Evolutionary conservation across 352 stramenopile genomes (phyloP), one percentile per base, ranked within the genome.

Genomic region (Pythium inflatum): DNA sequence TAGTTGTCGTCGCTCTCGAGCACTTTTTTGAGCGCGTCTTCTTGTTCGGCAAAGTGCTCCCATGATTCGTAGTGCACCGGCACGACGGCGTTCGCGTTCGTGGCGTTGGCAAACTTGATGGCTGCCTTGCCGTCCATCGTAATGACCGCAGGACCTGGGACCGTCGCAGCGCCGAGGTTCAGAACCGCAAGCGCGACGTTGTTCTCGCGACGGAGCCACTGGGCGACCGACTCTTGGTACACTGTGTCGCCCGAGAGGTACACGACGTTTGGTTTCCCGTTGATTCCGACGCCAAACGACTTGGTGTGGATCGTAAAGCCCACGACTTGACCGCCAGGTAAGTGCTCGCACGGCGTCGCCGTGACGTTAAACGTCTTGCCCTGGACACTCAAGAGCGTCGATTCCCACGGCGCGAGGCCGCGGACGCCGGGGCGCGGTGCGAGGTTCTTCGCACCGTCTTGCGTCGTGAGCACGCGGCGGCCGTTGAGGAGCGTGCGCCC

Each of bases 1-100:
- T 28, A 31, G 30, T 58, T 58, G 50, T 36, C 30, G 50, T 28
- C n/a, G 27, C 25, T 22, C 28, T 14, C 27, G 14, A 58, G 50
- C 22, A 54, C 43, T 41, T 64, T 16, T 31, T 28, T 38, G 9
- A 64, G 28, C 38, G 27, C 22, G 11, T 67, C 46, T n/a, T 53
- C 22, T 8, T 34, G 22, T 25, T 67, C 38, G 4, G 46, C 33
- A 55, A 84, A 82, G 66, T 84, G 77, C 31, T 66, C 73, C 77
- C 77, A 84, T 49, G 77, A 82, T 54, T 80, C 68, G 27, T 76
- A 84, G 67, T 82, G 77, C 40, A 84, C 46, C 27, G 77, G 77
- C 4, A 81, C 72, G 54, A 83, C 66, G 28, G 75, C 73, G 48
- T 73, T 58, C 0, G 67, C 63, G 14, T 64, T 69, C 24, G 79